Percentiles rank a stretch among this genome's conserved stretches.
Conservation (phyloP, 345 rosid species). For the Punica granatum region DNA sequence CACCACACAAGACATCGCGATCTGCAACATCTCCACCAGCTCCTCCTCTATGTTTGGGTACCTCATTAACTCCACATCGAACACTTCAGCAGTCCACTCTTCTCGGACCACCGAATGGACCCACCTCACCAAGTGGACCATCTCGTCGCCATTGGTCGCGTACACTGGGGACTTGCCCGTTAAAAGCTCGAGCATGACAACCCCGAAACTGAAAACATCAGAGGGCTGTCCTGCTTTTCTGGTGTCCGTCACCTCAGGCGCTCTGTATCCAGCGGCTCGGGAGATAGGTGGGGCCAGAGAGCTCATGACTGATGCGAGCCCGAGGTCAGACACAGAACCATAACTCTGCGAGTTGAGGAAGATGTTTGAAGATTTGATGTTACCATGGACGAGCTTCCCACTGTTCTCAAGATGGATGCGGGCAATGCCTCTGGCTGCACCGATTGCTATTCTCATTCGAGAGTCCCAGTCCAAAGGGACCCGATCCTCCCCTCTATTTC, state of each 20-base stretch:
- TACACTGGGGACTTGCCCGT: conserved; percentile 92
- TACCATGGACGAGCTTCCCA: conserved; percentile 81
- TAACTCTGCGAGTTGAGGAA: conserved; percentile 53
- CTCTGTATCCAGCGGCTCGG: conserved; percentile 90
- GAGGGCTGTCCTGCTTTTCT: conserved; percentile 83
- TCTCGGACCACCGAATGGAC: conserved; percentile 96
- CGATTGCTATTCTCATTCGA: conserved; percentile 73
- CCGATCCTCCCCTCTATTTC: conserved; percentile 57
- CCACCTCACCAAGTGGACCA: conserved; percentile 91
- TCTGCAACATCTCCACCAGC: conserved; percentile 97
- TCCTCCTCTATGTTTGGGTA: conserved; percentile 94
- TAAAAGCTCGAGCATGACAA: conserved; percentile 81
- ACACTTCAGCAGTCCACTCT: conserved; percentile 98
- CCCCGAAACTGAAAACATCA: conserved; percentile 95
- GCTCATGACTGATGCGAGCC: conserved; percentile 71
- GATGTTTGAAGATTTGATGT: conserved; percentile 87
- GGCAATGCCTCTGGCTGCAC: conserved; percentile 82
- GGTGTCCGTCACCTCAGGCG: conserved; percentile 91
- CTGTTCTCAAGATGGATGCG: conserved; percentile 58
- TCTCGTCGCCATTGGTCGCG: conserved; percentile 75
- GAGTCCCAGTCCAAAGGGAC: conserved; percentile 74
- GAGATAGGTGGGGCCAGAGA: conserved; percentile 67
- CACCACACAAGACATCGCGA: conserved; percentile 83
- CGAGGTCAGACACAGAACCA: conserved; percentile 85
- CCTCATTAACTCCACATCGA: conserved; percentile 82